These are phyloP conservation scores for Globisporangium takayamanum DNA, from an alignment of 352 stramenopile species.

Conservation along the genomic window DNA sequence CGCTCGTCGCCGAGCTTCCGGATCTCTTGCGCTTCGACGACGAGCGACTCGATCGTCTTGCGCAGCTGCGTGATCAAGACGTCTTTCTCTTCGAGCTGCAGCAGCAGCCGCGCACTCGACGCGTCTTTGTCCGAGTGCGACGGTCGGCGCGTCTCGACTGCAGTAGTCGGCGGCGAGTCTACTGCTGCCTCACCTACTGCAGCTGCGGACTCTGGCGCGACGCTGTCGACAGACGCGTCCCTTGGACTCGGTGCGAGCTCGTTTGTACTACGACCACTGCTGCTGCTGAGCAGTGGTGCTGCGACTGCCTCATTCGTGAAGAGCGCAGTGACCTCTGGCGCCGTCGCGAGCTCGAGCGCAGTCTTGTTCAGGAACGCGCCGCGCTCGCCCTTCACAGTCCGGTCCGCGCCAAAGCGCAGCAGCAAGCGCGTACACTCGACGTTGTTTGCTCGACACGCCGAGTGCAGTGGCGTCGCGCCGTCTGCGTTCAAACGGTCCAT, in stretches of 20 bases:
- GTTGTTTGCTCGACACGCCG: constrained; percentile 53
- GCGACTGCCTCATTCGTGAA: constrained; percentile 15
- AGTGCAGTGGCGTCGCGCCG: constrained; percentile 69
- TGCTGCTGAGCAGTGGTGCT: not conserved
- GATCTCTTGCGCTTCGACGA: constrained; percentile 68
- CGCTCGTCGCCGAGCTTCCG: constrained; percentile 74
- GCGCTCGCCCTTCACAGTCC: constrained; percentile 28
- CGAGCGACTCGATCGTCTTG: constrained; percentile 69
- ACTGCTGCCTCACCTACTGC: not conserved
- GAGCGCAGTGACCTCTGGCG: constrained; percentile 34
- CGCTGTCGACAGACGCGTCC: not conserved
- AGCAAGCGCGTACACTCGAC: constrained; percentile 51
- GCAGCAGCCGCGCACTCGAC: constrained; percentile 26
- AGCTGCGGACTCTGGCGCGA: not conserved
- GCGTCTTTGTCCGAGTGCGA: constrained; percentile 9
- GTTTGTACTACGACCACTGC: not conserved
- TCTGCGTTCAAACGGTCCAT: constrained; percentile 57
- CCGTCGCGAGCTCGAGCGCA: constrained; percentile 45
- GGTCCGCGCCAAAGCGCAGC: constrained; percentile 35
- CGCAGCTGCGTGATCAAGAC: constrained; percentile 74
- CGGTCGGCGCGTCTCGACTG: constrained; percentile 1
- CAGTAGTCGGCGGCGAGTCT: not conserved
- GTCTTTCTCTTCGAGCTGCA: constrained; percentile 83
- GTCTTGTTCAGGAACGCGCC: constrained; percentile 52
- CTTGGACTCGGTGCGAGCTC: not conserved